Percentiles rank a stretch among this genome's conserved stretches.
Conservation (phyloP, 352 stramenopile genomes). For the Phytopythium vexans region DNA sequence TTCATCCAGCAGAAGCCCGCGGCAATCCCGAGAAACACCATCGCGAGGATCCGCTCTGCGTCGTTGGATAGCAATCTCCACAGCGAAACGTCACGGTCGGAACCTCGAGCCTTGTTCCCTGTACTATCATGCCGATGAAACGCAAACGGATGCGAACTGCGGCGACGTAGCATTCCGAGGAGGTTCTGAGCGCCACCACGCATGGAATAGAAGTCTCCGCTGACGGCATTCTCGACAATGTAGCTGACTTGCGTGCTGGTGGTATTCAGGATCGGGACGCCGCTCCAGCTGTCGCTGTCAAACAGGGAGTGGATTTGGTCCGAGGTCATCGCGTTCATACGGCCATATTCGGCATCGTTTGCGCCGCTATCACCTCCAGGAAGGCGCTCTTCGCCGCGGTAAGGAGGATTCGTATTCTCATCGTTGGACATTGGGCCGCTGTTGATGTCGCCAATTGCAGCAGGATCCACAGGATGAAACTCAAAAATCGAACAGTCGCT, state of each 20-base stretch:
- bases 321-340: not conserved
- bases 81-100: slow-evolving; percentile 6
- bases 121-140: not conserved
- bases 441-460: no score
- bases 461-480: no score
- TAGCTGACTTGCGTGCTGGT: slow-evolving; percentile 15
- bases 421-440: no score
- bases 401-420: no score
- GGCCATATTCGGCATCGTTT: no score
- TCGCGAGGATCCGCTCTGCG: slow-evolving; percentile 32
- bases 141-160: not conserved
- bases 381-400: no score
- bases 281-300: not conserved
- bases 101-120: not conserved
- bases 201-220: slow-evolving; percentile 61
- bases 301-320: slow-evolving; percentile 6
- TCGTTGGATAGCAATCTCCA: slow-evolving; percentile 23
- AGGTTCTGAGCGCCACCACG: not conserved
- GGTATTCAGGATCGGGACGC: not conserved
- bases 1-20: slow-evolving; percentile 69
- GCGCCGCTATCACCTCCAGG: no score
- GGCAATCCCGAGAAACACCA: slow-evolving; percentile 51
- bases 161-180: not conserved
- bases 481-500: no score
- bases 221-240: slow-evolving; percentile 55